A percentile compares a stretch with the other conserved stretches of the same genome.
Conservation (phyloP, 371 early-diverging fungal genomes). For the Mucor plumbeus region DNA sequence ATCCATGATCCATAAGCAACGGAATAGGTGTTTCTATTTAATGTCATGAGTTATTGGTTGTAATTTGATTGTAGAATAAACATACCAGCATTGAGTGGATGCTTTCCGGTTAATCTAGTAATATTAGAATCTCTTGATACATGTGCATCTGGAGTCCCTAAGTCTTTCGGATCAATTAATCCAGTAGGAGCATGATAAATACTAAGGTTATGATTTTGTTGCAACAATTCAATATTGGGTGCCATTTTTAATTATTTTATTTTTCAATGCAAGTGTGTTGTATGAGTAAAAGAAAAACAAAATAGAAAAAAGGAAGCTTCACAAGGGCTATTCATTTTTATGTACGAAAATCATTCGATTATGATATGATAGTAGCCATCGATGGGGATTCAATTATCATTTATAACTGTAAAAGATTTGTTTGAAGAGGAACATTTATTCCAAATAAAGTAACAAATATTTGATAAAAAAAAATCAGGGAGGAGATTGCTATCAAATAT, state of each 20-base stretch:
- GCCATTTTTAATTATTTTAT: conserved; percentile 6
- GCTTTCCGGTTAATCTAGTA: conserved; percentile 57
- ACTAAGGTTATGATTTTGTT: background rate
- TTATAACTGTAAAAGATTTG: background rate
- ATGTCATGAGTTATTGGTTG: background rate
- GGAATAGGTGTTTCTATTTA: conserved; percentile 54
- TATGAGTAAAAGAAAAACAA: background rate
- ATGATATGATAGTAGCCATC: background rate
- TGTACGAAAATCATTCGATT: background rate
- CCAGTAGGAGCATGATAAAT: conserved; percentile 2
- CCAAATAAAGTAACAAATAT: conserved; percentile 11
- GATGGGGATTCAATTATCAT: background rate
- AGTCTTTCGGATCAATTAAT: conserved; percentile 36
- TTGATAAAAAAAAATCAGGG: background rate
- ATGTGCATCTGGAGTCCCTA: conserved; percentile 54
- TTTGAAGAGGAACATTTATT: background rate
- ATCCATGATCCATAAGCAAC: conserved; percentile 51
- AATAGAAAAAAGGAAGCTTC: background rate
- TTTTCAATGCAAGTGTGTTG: background rate
- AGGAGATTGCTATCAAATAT: background rate
- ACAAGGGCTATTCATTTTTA: background rate
- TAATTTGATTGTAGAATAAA: background rate
- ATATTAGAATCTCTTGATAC: conserved; percentile 52
- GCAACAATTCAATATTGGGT: conserved; percentile 10
- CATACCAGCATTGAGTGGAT: conserved; percentile 64